Evolutionary conservation across 2,329 filamentous ascomycete genomes (phyloP).

Genomic region (Cladosporium sp.): DNA sequence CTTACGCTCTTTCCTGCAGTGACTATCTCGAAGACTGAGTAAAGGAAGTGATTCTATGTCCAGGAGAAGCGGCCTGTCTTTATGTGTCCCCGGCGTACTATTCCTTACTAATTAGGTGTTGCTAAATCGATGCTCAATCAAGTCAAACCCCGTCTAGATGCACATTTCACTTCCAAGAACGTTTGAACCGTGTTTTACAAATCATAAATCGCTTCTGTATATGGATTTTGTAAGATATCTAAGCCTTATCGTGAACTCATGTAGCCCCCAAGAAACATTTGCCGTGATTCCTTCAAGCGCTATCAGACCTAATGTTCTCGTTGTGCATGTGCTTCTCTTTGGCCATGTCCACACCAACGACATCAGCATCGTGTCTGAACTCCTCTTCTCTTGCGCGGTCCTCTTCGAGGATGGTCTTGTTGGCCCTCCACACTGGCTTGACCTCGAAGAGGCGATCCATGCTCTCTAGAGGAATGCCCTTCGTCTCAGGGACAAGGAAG

Average conservation of each 20-base stretch:
- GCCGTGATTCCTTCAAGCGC: background rate
- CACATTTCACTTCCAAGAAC: no score
- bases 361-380: constrained; percentile 39
- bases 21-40: no score
- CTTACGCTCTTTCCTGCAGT: no score
- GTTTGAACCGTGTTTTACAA: no score
- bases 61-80: no score
- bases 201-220: no score
- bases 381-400: constrained; percentile 36
- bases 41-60: no score
- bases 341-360: constrained; percentile 31
- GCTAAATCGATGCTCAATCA: no score
- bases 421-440: constrained; percentile 39
- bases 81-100: no score
- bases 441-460: constrained; percentile 47
- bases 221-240: no score
- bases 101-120: no score
- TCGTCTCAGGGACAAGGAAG: constrained; percentile 41
- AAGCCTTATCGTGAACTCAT: background rate
- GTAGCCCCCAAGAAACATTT: background rate
- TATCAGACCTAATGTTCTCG: constrained; percentile 19
- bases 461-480: constrained; percentile 42
- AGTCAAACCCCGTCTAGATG: no score
- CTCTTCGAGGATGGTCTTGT: constrained; percentile 37
- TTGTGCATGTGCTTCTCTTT: constrained; percentile 34